These are phyloP conservation scores for Penicillium tannophilum DNA, from an alignment of 495 filamentous ascomycete genomes.

Conservation along the genomic window DNA sequence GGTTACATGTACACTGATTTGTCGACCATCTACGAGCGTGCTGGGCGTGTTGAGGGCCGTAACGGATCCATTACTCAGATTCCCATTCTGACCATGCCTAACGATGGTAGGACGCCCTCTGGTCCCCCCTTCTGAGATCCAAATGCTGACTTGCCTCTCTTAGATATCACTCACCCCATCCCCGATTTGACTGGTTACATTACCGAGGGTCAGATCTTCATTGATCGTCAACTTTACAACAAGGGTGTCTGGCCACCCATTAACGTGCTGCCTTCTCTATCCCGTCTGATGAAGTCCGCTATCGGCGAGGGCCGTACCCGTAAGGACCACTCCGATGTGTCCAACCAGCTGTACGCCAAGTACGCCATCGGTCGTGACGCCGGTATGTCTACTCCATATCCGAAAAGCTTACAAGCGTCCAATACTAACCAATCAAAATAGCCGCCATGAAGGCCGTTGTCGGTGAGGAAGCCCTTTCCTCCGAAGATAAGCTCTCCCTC, in stretches of 20 bases:
- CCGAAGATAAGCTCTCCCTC: constrained; percentile 95
- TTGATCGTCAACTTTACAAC: constrained; percentile 94
- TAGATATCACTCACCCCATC: constrained; percentile 97
- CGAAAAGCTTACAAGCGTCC: not conserved
- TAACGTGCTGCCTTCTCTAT: constrained; percentile 97
- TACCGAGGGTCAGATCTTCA: constrained; percentile 97
- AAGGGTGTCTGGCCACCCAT: constrained; percentile 98
- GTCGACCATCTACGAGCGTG: constrained; percentile 99
- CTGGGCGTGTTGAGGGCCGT: constrained; percentile 94
- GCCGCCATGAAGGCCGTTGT: constrained; percentile 99
- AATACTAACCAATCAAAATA: constrained; percentile 24
- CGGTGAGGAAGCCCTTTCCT: constrained; percentile 91
- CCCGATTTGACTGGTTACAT: constrained; percentile 99
- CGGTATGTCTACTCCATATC: constrained; percentile 34
- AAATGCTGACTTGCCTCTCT: constrained; percentile 5
- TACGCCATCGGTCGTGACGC: constrained; percentile 99
- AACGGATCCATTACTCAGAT: constrained; percentile 99
- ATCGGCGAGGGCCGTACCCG: constrained; percentile 96
- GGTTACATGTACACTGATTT: constrained; percentile 99
- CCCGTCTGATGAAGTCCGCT: constrained; percentile 99
- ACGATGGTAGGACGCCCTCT: constrained; percentile 69
- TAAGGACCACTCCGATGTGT: constrained; percentile 96
- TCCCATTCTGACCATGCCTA: constrained; percentile 98
- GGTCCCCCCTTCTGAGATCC: not conserved
- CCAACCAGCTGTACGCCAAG: constrained; percentile 99